Evolutionary conservation across 2,329 filamentous ascomycete genomes (phyloP).

Genomic region (Cordyceps farinosa): DNA sequence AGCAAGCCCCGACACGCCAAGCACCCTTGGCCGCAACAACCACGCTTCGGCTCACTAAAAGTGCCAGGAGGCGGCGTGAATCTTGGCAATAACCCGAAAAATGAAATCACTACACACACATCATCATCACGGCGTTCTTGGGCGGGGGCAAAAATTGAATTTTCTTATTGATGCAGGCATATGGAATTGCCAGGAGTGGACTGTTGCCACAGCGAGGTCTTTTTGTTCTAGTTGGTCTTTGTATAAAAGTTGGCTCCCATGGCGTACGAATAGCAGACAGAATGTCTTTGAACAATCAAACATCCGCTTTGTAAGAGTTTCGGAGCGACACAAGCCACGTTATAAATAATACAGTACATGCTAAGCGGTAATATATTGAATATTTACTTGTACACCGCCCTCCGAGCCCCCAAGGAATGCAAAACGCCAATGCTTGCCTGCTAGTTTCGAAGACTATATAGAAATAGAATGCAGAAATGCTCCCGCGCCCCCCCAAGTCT

Average conservation of each 20-base stretch:
- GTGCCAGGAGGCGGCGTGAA: neutral
- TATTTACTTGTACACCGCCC: no score
- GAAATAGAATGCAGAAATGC: no score
- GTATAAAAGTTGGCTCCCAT: neutral
- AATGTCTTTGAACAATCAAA: no score
- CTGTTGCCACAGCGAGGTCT: neutral
- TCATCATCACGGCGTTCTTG: constrained; percentile 9
- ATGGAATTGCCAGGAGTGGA: neutral
- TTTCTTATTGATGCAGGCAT: neutral
- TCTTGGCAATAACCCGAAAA: neutral
- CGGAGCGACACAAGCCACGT: no score
- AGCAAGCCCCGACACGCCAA: constrained; percentile 41
- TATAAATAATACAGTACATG: no score
- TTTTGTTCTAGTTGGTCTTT: neutral
- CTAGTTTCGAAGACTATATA: no score
- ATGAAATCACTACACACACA: neutral
- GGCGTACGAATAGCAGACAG: no score
- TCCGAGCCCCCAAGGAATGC: no score
- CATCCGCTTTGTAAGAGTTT: no score
- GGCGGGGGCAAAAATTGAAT: neutral
- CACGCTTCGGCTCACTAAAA: constrained; percentile 26
- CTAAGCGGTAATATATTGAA: no score
- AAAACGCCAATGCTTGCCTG: no score
- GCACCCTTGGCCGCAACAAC: constrained; percentile 34
- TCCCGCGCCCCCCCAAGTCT: no score